Conservation (phyloP, 306 rosid genomes). For the Inga oerstediana region DNA sequence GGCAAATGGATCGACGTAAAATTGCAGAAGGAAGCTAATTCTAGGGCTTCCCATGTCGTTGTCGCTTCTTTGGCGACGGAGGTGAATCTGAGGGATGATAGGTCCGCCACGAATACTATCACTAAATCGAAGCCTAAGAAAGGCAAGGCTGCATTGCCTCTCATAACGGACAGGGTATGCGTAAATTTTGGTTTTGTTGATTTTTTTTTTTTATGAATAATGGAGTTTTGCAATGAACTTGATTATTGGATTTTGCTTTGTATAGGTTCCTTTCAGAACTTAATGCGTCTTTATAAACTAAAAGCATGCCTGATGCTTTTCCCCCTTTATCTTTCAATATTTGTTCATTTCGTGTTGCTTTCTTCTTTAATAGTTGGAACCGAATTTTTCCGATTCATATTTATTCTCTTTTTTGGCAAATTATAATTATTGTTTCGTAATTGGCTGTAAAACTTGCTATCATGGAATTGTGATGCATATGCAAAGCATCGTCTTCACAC, state of each 20-base stretch:
- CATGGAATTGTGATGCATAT: background rate
- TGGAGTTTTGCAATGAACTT: background rate
- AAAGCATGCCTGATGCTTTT: constrained; percentile 15
- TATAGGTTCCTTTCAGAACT: constrained; percentile 21
- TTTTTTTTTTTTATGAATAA: background rate
- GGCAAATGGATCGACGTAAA: constrained; percentile 34
- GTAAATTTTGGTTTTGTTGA: background rate
- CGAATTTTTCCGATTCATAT: background rate
- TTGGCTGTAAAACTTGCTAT: background rate
- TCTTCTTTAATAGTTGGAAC: background rate
- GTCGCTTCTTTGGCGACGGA: constrained; percentile 52
- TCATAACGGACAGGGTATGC: constrained; percentile 69
- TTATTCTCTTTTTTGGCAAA: background rate
- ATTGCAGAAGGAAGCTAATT: constrained; percentile 32
- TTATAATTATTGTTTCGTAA: background rate
- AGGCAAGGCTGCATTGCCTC: constrained; percentile 68
- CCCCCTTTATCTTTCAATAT: background rate
- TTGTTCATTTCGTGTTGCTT: background rate
- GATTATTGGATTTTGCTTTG: constrained; percentile 28
- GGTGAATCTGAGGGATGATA: constrained; percentile 35
- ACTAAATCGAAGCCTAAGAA: constrained; percentile 51
- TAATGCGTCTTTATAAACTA: constrained; percentile 8
- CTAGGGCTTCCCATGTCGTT: constrained; percentile 34
- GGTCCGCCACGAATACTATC: constrained; percentile 25
- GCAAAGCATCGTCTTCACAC: background rate